Percentiles rank a stretch among this genome's conserved stretches.
Conservation (phyloP, 140 eudicot genomes). For the Anethum foeniculum region DNA sequence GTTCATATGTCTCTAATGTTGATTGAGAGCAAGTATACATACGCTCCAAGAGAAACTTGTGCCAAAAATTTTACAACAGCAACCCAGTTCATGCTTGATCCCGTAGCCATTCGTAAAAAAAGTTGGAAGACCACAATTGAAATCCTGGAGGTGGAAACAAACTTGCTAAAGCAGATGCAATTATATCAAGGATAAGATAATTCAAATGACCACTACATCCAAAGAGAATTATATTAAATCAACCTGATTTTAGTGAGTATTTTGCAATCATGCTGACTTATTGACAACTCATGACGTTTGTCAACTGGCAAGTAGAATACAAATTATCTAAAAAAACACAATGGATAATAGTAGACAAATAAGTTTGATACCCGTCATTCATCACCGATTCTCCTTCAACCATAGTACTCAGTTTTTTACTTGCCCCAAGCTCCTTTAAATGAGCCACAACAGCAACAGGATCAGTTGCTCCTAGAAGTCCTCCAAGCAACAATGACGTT, state of each 20-base stretch:
- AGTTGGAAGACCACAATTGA: slow-evolving; percentile 90
- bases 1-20: neutral
- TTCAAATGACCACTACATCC: neutral
- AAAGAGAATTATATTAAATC: neutral
- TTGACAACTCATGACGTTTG: neutral
- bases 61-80: slow-evolving; percentile 51
- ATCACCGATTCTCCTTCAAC: slow-evolving; percentile 97
- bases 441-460: slow-evolving; percentile 98
- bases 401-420: slow-evolving; percentile 89
- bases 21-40: slow-evolving; percentile 29
- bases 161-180: slow-evolving; percentile 2
- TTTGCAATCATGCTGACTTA: no score
- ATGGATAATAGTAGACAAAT: neutral
- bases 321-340: neutral
- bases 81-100: slow-evolving; percentile 59
- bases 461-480: slow-evolving; percentile 96
- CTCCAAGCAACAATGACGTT: slow-evolving; percentile 91
- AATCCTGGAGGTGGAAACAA: slow-evolving; percentile 45
- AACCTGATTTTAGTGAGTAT: neutral
- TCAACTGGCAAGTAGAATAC: neutral
- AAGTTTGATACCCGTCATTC: slow-evolving; percentile 82
- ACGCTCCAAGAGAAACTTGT: slow-evolving; percentile 98
- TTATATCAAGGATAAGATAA: neutral
- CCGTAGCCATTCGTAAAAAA: slow-evolving; percentile 73
- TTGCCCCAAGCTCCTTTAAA: slow-evolving; percentile 94